A percentile compares a stretch with the other conserved stretches of the same genome.
phyloP scores from a whole-genome alignment of 768 basidiomycete genomes.

The Cantharellus anzutake region DNA sequence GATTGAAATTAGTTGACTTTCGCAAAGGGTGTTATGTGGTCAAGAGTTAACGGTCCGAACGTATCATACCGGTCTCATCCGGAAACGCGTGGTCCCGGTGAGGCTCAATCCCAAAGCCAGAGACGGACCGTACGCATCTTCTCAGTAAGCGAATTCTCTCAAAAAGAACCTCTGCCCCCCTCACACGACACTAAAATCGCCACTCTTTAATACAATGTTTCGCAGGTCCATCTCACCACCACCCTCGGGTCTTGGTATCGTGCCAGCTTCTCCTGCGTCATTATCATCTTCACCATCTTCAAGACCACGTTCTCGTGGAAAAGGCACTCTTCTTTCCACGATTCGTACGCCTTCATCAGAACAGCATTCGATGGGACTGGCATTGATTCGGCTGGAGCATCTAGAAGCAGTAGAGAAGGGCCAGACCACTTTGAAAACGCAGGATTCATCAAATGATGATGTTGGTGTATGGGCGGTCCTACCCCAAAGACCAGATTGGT shows the following conservation, averaged over 20 bases:
- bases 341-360: constrained; percentile 2
- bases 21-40: constrained; percentile 93
- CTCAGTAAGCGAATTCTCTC: background rate
- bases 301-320: constrained; percentile 41
- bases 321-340: constrained; percentile 55
- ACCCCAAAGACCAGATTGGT: too few species aligned
- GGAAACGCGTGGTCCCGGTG: constrained; percentile 81
- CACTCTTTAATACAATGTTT: background rate
- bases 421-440: constrained; percentile 1
- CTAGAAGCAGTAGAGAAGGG: constrained; percentile 35
- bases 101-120: constrained; percentile 7
- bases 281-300: constrained; percentile 3
- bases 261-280: constrained; percentile 4
- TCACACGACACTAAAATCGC: too few species aligned
- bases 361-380: constrained; percentile 42
- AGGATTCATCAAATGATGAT: too few species aligned
- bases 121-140: background rate
- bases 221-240: constrained; percentile 11
- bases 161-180: background rate
- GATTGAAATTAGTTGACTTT: constrained; percentile 52
- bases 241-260: constrained; percentile 6
- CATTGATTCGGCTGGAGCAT: constrained; percentile 64
- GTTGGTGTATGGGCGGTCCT: too few species aligned
- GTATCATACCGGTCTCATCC: constrained; percentile 78
- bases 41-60: constrained; percentile 95